Evolutionary conservation across 441 rosid species (phyloP).

Genomic region (Pelargonium citronellum): DNA sequence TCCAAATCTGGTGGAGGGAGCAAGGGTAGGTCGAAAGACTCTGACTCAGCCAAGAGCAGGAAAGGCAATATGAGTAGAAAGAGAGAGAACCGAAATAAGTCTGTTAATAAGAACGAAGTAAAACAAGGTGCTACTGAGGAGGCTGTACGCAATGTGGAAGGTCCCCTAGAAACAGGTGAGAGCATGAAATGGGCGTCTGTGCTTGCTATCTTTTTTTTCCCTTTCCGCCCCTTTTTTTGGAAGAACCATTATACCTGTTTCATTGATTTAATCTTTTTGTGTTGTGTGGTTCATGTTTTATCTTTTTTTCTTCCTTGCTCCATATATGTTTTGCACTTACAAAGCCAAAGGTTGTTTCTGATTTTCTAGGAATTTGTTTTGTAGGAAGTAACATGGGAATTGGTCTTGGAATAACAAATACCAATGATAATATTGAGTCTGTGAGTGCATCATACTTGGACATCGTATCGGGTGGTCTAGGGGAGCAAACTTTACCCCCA

Average conservation of each 20-base stretch:
- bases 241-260: conserved; percentile 2
- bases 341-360: conserved; percentile 11
- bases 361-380: conserved; percentile 24
- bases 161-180: conserved; percentile 48
- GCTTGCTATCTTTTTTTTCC: conserved; percentile 5
- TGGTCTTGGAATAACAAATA: conserved; percentile 28
- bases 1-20: conserved; percentile 43
- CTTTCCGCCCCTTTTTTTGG: conserved; percentile 6
- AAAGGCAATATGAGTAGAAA: conserved; percentile 32
- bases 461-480: conserved; percentile 27
- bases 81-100: conserved; percentile 34
- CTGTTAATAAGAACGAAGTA: conserved; percentile 31
- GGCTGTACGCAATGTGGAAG: conserved; percentile 30
- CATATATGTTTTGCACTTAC: conserved; percentile 6
- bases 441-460: conserved; percentile 34
- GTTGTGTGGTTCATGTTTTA: not conserved
- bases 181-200: conserved; percentile 3
- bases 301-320: conserved; percentile 7
- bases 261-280: conserved; percentile 1
- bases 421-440: conserved; percentile 27
- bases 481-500: conserved; percentile 35
- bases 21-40: conserved; percentile 42
- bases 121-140: conserved; percentile 30
- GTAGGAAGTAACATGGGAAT: conserved; percentile 37
- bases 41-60: conserved; percentile 38